Evolutionary conservation across 352 stramenopile genomes (phyloP).

Genomic region (Phytophthora boehmeriae): DNA sequence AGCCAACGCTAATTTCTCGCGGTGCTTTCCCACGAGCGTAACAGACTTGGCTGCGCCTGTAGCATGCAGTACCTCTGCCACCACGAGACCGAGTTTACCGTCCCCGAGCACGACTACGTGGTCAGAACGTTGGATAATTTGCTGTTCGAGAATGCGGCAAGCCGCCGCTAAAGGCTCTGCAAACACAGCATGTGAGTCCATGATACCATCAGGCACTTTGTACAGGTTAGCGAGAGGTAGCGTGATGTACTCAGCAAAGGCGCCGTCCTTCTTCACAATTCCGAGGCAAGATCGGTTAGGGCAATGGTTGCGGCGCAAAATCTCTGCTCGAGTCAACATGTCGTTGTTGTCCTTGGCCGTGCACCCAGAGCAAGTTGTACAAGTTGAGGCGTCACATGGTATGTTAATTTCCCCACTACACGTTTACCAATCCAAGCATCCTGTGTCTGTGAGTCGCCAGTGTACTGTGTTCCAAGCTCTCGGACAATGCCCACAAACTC

Average conservation of each 20-base stretch:
- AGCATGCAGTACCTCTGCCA: conserved; percentile 80
- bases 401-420: conserved; percentile 94
- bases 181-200: conserved; percentile 82
- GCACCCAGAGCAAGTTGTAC: conserved; percentile 36
- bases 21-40: conserved; percentile 66
- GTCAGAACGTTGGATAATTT: conserved; percentile 56
- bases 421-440: conserved; percentile 69
- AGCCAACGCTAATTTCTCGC: conserved; percentile 58
- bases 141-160: conserved; percentile 87
- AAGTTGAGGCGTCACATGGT: conserved; percentile 68
- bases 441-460: conserved; percentile 23
- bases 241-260: conserved; percentile 86
- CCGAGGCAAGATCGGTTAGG: conserved; percentile 83
- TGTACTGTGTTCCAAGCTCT: conserved; percentile 44
- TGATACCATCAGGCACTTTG: conserved; percentile 67
- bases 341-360: conserved; percentile 13
- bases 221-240: conserved; percentile 84
- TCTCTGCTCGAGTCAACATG: conserved; percentile 34
- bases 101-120: conserved; percentile 86
- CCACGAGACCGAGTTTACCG: conserved; percentile 88
- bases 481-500: conserved; percentile 91
- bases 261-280: conserved; percentile 81
- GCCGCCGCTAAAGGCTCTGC: conserved; percentile 87
- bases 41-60: conserved; percentile 33
- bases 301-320: conserved; percentile 85